Conservation (phyloP, 768 basidiomycete genomes). For the Erythrobasidium yunnanense region DNA sequence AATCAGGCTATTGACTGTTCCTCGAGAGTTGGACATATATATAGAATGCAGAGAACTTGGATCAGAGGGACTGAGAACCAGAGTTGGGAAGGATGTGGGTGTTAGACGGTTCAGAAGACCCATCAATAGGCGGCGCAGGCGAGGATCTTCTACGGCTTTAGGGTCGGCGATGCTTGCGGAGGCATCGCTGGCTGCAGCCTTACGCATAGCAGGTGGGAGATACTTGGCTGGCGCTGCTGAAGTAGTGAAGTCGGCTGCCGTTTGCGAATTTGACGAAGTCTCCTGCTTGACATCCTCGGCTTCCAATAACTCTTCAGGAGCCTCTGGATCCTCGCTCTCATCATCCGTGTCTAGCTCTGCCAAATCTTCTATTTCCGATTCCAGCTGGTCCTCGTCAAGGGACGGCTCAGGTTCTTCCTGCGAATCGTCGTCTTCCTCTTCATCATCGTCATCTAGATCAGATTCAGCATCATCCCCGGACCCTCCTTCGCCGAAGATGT, state of each 20-base stretch:
- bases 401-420: constrained; percentile 39
- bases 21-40: constrained; percentile 33
- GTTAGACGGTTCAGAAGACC: constrained; percentile 37
- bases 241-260: not conserved
- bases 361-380: constrained; percentile 17
- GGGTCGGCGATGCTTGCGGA: not conserved
- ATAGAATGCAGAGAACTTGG: constrained; percentile 6
- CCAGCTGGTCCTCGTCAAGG: constrained; percentile 22
- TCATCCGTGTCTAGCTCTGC: not conserved
- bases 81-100: constrained; percentile 17
- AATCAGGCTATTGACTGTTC: constrained; percentile 29
- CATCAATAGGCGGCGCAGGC: constrained; percentile 32
- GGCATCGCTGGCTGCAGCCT: not conserved
- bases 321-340: not conserved
- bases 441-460: constrained; percentile 42
- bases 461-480: constrained; percentile 36
- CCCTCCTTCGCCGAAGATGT: constrained; percentile 15
- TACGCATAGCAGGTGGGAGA: not conserved
- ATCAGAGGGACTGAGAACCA: constrained; percentile 25
- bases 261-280: not conserved
- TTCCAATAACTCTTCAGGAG: not conserved
- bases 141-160: constrained; percentile 27
- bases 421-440: constrained; percentile 39
- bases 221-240: not conserved
- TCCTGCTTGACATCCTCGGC: constrained; percentile 26